Evolutionary conservation across 1,139 yeast genomes (phyloP), one percentile per base, ranked within the genome.

Genomic region (Scheffersomyces lignicola): DNA sequence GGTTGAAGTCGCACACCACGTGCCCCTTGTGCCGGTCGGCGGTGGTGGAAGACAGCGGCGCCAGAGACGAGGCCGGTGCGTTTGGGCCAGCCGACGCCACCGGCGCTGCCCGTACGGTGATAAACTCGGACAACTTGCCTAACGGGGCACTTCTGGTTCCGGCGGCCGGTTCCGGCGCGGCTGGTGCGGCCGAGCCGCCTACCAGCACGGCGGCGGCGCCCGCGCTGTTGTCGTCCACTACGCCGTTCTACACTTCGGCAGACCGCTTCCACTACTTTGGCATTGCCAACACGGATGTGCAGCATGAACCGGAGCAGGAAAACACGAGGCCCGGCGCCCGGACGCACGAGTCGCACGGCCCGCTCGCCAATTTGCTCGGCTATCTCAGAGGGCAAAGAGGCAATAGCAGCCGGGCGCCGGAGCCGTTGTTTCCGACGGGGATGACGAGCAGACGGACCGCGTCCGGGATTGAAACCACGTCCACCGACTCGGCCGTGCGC

Each of bases 1-100:
- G 97, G 97, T 73, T 88, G 35, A 69, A 71, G 40, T 65, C 70
- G 31, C 78, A 83, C 39, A 68, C 77, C 22, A 77, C 87, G 1
- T 88, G 97, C 56, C 97, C 97, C 0, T 62, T 87, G 36, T 88
- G 97, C 52, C 76, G 96, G 40, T 63, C 63, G 18, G 65, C 73
- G 2, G 76, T 84, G 18, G 40, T 35, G 6, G 47, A 45, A 15
- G 75, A 72, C n/a, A n/a, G n/a, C n/a, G n/a, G n/a, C n/a, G n/a
- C n/a, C 29, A 11, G 32, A 13, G 11, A 13, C 27, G 6, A 32
- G 9, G 14, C 27, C 9, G 10, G 10, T 21, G 10, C 10, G 23
- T 10, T 10, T 10, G 13, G 27, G 9, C 8, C 14, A 16, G 8
- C 14, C 25, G 10, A 31, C 4, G 9, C 16, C 14, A 11, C 9